phyloP scores from a whole-genome alignment of 164 flowering plant genomes.

The Stephania yunnanensis region DNA sequence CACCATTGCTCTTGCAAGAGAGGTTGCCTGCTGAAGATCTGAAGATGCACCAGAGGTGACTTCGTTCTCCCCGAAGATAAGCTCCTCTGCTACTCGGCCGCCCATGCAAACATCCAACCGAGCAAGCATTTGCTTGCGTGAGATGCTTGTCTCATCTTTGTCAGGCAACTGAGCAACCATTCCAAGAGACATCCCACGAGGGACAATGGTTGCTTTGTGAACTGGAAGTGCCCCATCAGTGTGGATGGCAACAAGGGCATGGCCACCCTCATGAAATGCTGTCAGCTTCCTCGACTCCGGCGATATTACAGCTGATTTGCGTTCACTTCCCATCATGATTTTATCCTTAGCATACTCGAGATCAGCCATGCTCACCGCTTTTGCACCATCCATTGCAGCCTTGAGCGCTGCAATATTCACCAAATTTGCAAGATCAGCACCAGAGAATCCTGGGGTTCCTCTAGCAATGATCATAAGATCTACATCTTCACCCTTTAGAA shows the following conservation, averaged over 20 bases:
- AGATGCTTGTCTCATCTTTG: conserved; percentile 68
- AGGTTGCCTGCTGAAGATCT: conserved; percentile 75
- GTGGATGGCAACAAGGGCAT: conserved; percentile 86
- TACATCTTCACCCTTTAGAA: conserved; percentile 87
- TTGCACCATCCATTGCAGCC: conserved; percentile 94
- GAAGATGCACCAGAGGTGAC: conserved; percentile 83
- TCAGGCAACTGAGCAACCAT: conserved; percentile 91
- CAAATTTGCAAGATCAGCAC: conserved; percentile 93
- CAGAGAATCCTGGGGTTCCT: conserved; percentile 89
- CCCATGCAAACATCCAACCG: conserved; percentile 97
- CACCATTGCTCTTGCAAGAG: conserved; percentile 77
- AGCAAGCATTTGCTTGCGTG: conserved; percentile 92
- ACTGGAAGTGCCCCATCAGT: conserved; percentile 96
- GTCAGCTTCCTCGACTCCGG: conserved; percentile 75
- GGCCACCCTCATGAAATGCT: conserved; percentile 97
- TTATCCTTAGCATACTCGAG: conserved; percentile 82
- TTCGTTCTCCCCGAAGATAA: conserved; percentile 85
- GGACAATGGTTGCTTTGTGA: conserved; percentile 93
- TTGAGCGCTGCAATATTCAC: conserved; percentile 87
- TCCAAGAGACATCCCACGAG: conserved; percentile 85
- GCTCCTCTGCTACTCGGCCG: conserved; percentile 91
- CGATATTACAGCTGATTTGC: conserved; percentile 94
- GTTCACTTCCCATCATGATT: conserved; percentile 90
- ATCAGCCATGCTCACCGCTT: conserved; percentile 75
- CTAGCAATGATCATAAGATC: conserved; percentile 94